Base-by-base conservation (phyloP, 441 rosid species). In the Omphalea diandra region DNA sequence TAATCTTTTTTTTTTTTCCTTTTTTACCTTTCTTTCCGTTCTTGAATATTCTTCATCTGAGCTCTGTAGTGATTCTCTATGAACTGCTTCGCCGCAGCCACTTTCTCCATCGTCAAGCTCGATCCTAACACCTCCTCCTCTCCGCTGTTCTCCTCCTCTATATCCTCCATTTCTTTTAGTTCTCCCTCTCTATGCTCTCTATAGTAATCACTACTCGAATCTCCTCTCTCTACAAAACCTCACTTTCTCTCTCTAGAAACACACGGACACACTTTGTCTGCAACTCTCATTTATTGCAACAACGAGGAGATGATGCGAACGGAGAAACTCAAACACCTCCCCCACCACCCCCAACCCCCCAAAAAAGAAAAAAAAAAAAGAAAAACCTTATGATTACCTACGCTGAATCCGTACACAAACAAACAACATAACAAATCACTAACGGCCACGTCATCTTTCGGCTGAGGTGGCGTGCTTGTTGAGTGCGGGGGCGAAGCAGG, bases 71-170 rank as follows among this genome's bases (percentile, higher is more conserved):
- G 98, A 81, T 90, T 91, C 87, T 94, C 98, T 59, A 94, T 94
- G 84, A 80, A 94, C 91, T 90, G 93, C 73, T 94, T 94, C 33
- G 97, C 94, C 17, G 97, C 97, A n/a, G 98, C 98, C 62, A 94
- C 98, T 74, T 82, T 94, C 94, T 91, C 98, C 97, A 94, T 86
- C 70, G 97, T 91, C 83, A 91, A 87, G 76, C 88, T 91, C 75
- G 97, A 94, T 70, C 95, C 97, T 69, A 84, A 52, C 73, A 84
- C 89, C 85, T 85, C 94, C 73, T 83, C 83, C 15, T 62, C 83
- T 47, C 35, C 69, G 3, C 36, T 31, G 26, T 29, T 73, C 43
- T 75, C 84, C 71, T 79, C 90, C 75, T 76, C 82, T 53, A 83
- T 84, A 35, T 32, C 84, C 73, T 88, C 89, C 82, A 78, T 85